A percentile compares a stretch with the other conserved stretches of the same genome.
These are phyloP conservation scores for Carex pumila DNA, from an alignment of 176 grass and related monocot genomes.

Conservation along the genomic window DNA sequence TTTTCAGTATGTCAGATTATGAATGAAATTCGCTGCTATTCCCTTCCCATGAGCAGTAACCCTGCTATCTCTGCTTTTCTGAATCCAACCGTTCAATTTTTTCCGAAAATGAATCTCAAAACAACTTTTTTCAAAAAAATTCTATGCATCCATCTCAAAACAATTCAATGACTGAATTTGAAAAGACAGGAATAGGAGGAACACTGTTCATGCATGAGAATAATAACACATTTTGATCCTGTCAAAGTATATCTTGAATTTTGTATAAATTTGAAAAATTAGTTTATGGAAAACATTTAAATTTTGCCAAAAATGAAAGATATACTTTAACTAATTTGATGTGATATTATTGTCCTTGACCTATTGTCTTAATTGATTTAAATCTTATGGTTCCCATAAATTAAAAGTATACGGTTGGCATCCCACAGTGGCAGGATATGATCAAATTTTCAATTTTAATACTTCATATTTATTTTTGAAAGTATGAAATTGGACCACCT, in stretches of 20 bases:
- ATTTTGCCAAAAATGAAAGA: conserved; percentile 12
- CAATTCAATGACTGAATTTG: too few relatives aligned
- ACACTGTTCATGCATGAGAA: too few relatives aligned
- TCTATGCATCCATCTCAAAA: too few relatives aligned
- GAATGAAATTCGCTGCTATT: too few relatives aligned
- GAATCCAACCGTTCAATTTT: too few relatives aligned
- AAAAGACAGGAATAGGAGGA: too few relatives aligned
- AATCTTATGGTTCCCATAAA: background rate
- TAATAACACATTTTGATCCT: background rate
- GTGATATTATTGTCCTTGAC: conserved; percentile 5
- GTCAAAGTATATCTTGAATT: background rate
- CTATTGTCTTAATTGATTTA: background rate
- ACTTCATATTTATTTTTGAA: background rate
- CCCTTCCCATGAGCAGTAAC: too few relatives aligned
- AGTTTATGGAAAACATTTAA: background rate
- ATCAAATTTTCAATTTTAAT: background rate
- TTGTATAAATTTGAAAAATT: background rate
- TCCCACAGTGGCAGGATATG: background rate
- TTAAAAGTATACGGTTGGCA: background rate
- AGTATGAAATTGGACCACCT: background rate
- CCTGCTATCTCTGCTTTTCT: too few relatives aligned
- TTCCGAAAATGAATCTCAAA: too few relatives aligned
- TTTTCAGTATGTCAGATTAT: background rate
- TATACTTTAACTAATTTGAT: background rate
- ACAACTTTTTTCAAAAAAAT: too few relatives aligned